Evolutionary conservation across 78 protist genomes (phyloP).

Genomic region (Cavenderia fasciculata): DNA sequence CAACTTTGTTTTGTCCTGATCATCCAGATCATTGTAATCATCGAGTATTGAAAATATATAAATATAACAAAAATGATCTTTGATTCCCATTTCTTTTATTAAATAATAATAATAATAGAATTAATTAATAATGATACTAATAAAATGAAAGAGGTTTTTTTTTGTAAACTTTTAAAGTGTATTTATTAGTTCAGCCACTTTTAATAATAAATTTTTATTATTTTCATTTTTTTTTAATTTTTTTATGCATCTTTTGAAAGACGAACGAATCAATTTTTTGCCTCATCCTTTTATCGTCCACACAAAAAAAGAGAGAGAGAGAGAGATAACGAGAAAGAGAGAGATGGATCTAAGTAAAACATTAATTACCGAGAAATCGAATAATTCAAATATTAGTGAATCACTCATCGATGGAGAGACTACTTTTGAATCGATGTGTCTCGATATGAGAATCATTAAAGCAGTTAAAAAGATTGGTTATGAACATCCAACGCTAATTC

Average conservation of each 20-base stretch:
- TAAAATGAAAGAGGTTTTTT: no score
- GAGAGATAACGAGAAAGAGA: not conserved
- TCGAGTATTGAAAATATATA: not conserved
- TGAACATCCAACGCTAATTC: constrained; percentile 76
- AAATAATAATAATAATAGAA: no score
- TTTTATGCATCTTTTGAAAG: not conserved
- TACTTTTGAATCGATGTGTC: constrained; percentile 66
- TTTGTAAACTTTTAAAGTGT: no score
- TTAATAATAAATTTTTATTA: no score
- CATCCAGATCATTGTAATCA: not conserved
- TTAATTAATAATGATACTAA: no score
- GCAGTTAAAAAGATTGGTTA: constrained; percentile 80
- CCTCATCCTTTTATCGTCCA: not conserved
- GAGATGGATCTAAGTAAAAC: not conserved
- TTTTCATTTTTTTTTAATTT: no score
- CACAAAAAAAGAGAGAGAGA: no score
- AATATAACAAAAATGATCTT: not conserved
- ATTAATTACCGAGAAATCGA: not conserved
- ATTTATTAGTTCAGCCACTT: no score
- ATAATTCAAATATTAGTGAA: constrained; percentile 17
- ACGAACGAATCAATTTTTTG: not conserved
- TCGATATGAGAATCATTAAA: constrained; percentile 64
- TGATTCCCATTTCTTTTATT: not conserved
- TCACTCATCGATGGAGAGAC: constrained; percentile 55
- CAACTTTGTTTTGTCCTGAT: not conserved